Evolutionary conservation across 1,284 basidiomycete genomes (phyloP).

Genomic region (Cutaneotrichosporon cyanovorans): DNA sequence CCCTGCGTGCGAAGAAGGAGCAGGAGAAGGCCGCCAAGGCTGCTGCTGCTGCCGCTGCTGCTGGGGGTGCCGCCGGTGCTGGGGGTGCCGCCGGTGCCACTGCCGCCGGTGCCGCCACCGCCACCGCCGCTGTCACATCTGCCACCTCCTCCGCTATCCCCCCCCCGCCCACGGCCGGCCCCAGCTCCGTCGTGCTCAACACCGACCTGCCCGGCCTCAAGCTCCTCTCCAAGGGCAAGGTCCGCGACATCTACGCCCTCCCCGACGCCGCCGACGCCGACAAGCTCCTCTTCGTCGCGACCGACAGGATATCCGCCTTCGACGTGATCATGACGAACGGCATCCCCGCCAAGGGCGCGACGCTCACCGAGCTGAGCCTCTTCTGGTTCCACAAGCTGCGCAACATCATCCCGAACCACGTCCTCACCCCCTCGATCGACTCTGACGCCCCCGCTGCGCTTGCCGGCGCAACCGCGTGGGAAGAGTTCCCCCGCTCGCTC

Average conservation of each 20-base stretch:
- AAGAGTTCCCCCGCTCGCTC: constrained; percentile 62
- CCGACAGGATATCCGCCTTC: constrained; percentile 93
- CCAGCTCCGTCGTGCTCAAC: constrained; percentile 21
- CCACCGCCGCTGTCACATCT: constrained; percentile 17
- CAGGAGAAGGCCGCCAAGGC: constrained; percentile 39
- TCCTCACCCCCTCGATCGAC: constrained; percentile 56
- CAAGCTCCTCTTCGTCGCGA: constrained; percentile 81
- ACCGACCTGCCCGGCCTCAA: constrained; percentile 49
- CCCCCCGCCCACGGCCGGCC: neutral
- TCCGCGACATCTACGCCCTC: constrained; percentile 76
- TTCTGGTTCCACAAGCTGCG: constrained; percentile 90
- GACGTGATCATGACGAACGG: constrained; percentile 91
- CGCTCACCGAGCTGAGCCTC: constrained; percentile 80
- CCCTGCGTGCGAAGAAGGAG: constrained; percentile 37
- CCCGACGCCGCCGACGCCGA: constrained; percentile 54
- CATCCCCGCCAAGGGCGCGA: constrained; percentile 85
- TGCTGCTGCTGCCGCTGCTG: constrained; percentile 24
- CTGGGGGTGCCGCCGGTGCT: constrained; percentile 1
- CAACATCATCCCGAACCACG: constrained; percentile 75
- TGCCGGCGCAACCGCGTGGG: constrained; percentile 51
- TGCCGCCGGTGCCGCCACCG: constrained; percentile 7
- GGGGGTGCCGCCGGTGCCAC: constrained; percentile 13
- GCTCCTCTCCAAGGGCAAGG: constrained; percentile 79
- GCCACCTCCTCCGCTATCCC: too few species aligned
- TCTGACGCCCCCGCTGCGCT: constrained; percentile 13